Percentiles rank a stretch among this genome's conserved stretches.
These are phyloP conservation scores for Apiospora saccharicola DNA, from an alignment of 2,329 filamentous ascomycete species.

Conservation along the genomic window DNA sequence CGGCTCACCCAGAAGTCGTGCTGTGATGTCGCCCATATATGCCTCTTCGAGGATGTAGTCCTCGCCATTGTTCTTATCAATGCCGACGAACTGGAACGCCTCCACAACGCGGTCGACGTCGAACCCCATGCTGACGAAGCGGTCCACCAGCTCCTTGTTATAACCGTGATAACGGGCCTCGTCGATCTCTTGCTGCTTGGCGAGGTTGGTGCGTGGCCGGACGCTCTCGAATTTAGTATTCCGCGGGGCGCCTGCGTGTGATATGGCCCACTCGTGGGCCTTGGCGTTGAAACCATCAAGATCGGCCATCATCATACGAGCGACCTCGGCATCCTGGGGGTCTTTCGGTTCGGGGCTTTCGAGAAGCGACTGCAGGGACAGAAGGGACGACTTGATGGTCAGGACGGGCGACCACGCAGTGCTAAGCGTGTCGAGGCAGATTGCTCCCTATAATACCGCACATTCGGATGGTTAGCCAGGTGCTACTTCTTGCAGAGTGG, in stretches of 20 bases:
- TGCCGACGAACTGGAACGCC: conserved; percentile 82
- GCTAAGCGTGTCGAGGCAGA: conserved; percentile 92
- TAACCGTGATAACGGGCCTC: conserved; percentile 82
- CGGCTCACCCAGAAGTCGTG: conserved; percentile 80
- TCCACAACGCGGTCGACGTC: conserved; percentile 85
- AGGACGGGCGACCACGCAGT: conserved; percentile 94
- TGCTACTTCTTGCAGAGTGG: not conserved
- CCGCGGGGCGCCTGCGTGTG: conserved; percentile 77
- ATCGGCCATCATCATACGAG: conserved; percentile 83
- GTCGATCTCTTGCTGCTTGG: conserved; percentile 63
- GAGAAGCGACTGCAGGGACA: conserved; percentile 92
- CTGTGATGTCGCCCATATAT: conserved; percentile 89
- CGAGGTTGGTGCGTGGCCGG: conserved; percentile 41
- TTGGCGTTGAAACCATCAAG: conserved; percentile 81
- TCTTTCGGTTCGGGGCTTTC: conserved; percentile 95
- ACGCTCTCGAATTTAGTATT: conserved; percentile 39
- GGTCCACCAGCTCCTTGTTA: conserved; percentile 81
- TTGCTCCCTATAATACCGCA: conserved; percentile 73
- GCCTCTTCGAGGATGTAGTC: conserved; percentile 90
- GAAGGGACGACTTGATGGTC: conserved; percentile 93
- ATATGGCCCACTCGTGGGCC: conserved; percentile 90
- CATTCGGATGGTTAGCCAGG: not conserved
- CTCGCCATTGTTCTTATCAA: conserved; percentile 77
- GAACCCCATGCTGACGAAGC: conserved; percentile 92
- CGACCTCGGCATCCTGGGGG: conserved; percentile 95